Evolutionary conservation across 441 rosid species (phyloP).

Genomic region (Eruca vesicaria): DNA sequence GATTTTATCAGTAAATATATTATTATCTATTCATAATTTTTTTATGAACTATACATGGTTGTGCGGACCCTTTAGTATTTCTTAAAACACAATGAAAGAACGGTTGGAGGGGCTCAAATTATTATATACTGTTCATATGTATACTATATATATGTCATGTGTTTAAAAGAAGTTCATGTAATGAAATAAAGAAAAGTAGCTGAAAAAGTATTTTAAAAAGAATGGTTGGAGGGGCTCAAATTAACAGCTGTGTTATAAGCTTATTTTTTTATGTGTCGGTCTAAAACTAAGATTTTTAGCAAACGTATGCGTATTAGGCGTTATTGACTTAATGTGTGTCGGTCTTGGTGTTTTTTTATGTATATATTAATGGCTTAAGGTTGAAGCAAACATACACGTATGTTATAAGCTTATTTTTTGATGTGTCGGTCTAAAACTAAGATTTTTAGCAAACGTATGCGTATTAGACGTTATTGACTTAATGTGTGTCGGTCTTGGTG

Average conservation of each 20-base stretch:
- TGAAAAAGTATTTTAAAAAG: background rate
- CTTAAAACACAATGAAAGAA: background rate
- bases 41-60: too few species aligned
- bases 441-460: background rate
- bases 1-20: too few species aligned
- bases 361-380: conserved; percentile 4
- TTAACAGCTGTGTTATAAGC: background rate
- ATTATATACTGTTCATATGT: background rate
- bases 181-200: background rate
- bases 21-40: too few species aligned
- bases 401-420: background rate
- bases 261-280: conserved; percentile 25
- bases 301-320: conserved; percentile 4
- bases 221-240: background rate
- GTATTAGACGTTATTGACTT: conserved; percentile 19
- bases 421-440: conserved; percentile 6
- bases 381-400: too few species aligned
- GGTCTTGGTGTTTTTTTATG: background rate
- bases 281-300: background rate
- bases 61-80: too few species aligned
- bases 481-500: background rate
- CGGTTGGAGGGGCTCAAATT: background rate
- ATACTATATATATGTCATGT: background rate
- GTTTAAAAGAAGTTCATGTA: background rate
- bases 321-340: conserved; percentile 15